Base-by-base conservation (phyloP, 2,329 filamentous ascomycete genomes). In the Fusarium keratoplasticum region DNA sequence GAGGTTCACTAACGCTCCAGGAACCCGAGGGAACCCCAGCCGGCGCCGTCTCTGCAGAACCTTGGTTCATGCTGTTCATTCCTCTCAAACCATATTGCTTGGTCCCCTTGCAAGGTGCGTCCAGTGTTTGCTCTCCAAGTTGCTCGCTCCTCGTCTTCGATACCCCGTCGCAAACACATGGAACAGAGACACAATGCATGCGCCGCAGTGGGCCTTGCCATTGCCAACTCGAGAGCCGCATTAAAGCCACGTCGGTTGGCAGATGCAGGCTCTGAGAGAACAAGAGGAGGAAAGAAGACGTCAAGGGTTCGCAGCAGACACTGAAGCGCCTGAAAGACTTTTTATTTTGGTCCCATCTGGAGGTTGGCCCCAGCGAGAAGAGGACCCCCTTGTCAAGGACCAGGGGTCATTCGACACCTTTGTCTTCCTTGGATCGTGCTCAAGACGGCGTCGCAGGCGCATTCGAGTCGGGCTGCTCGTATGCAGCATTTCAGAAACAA, bases 231-330 rank as follows among this genome's bases (percentile, higher is more conserved):
- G 65, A 77, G 70, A 77, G 76, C 75, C 75, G 74, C 72, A 72
- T 75, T 66, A 67, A 25, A 71, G 76, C 76, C 76, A 78, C 76
- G 72, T 78, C 76, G 74, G 68, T 71, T 69, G 72, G 72, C 74
- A 77, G 67, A 76, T 75, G 76, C 76, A 77, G 74, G 76, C 59
- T 58, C 59, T 64, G 66, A 65, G 73, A 64, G 64, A 77, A 71
- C 70, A 70, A 75, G 64, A 61, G 42, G 69, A 73, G 72, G 66
- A 70, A 77, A 77, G 61, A 78, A 62, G 58, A 59, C 66, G 67
- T 38, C 62, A 69, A 71, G 66, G 42, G 42, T 36, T 42, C 57
- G 61, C 54, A 62, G 18, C 63, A 64, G 33, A 66, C 36, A 61
- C 40, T 38, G 42, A 59, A 50, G 40, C 65, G 40, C 42, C 47